Evolutionary conservation across 345 rosid genomes (phyloP), one percentile per base, ranked within the genome.

Genomic region (Noccaea caerulescens): DNA sequence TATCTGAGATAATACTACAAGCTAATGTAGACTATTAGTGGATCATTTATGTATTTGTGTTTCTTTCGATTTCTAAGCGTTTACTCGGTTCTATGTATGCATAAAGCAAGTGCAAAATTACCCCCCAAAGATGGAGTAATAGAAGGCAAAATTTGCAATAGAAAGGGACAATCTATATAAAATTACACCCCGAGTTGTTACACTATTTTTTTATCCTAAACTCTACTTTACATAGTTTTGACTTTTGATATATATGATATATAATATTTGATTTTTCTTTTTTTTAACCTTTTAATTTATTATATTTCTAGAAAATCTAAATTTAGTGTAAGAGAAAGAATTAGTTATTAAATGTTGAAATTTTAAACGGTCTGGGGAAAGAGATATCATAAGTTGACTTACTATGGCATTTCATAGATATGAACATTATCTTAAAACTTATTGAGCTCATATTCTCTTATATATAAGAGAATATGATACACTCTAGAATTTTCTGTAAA

Each of bases 341-440:
- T 14, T 68, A 11, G 2, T 6, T 33, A 20, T 4, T 20, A 23
- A 33, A 34, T 36, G 13, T 16, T n/a, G 5, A 12, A 55, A 57
- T 8, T 68, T 68, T n/a, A 55, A 43, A 43, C 23, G 30, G 3
- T 23, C 10, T 34, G 23, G 10, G 30, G 38, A 58, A 13, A 46
- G 12, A 46, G 39, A 69, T 57, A 46, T 69, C 7, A 43, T 46
- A 23, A 57, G 65, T 69, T 69, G 65, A 69, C 65, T 57, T 56
- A 42, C 12, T 57, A 9, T 12, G 3, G 37, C 36, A 45, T 36
- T 6, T 68, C 45, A 57, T 57, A 20, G 46, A 45, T n/a, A 57
- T 34, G 4, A 47, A 12, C 46, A 45, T 8, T 57, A 44, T 16
- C 53, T 10, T 42, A 4, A 27, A 10, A 1, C 20, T 18, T 45